Evolutionary conservation across 129 eudicot genomes (phyloP).

Genomic region (Arctium lappa): DNA sequence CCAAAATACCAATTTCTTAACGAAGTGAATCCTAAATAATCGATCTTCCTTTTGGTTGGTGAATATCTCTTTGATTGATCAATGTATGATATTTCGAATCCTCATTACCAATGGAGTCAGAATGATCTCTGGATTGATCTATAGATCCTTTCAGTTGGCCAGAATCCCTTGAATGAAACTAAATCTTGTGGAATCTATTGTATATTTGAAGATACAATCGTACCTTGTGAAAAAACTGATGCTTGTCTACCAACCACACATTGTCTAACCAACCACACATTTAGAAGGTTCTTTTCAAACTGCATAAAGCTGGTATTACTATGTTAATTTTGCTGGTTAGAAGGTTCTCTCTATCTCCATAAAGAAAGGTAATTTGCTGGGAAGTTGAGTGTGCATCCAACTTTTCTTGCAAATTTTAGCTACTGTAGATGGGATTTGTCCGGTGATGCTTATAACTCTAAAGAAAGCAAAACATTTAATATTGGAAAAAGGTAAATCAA

Average conservation of each 20-base stretch:
- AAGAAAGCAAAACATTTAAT: not conserved
- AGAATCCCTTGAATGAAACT: not conserved
- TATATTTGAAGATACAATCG: not conserved
- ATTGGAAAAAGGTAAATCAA: not conserved
- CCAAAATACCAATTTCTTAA: not conserved
- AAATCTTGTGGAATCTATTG: not conserved
- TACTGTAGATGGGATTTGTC: not conserved
- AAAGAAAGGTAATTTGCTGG: not conserved
- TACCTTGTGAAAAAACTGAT: not conserved
- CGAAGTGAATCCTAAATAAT: no score
- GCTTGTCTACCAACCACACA: not conserved
- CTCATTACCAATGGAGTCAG: not conserved
- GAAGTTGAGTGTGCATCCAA: not conserved
- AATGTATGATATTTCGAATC: no score
- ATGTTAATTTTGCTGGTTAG: not conserved
- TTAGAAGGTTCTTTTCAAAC: not conserved
- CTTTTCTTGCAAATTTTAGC: not conserved
- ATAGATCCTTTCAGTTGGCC: not conserved
- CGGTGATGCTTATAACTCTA: not conserved
- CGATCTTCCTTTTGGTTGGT: not conserved
- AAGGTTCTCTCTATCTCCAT: not conserved
- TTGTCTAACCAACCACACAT: not conserved
- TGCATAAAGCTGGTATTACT: not conserved
- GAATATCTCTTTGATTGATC: not conserved
- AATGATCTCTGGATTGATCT: not conserved